Evolutionary conservation across 495 filamentous ascomycete species (phyloP), one percentile per base, ranked within the genome.

Genomic region (Cercophora scortea): DNA sequence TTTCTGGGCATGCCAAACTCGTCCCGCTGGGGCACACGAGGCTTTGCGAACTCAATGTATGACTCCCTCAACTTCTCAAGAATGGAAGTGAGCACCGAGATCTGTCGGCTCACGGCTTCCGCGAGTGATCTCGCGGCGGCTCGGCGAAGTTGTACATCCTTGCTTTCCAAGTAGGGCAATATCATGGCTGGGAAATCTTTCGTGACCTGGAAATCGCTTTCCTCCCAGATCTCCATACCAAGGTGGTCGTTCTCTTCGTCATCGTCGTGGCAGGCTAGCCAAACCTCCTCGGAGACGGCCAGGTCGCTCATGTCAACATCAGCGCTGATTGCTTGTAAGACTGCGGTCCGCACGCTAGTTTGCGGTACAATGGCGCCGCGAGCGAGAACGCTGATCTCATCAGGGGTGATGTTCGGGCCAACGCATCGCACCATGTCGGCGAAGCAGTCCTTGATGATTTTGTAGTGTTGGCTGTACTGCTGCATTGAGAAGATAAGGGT

Each of bases 1-100:
- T 94, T 96, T 64, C 79, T 85, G 3, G 86, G 86, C 90, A 97
- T 92, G 45, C 93, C 93, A 62, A 87, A 97, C 49, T 88, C 86
- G 60, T 98, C 94, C 15, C 88, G 82, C 58, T 89, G 84, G 4
- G 88, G 87, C 15, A 83, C 79, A 45, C 84, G 83, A 7, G 89
- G 89, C 64, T 91, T 90, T 11, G 87, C 84, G 49, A 90, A 79
- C 47, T 88, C 80, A 17, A 74, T 64, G 66, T 97, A 98, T 13
- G 78, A 80, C 6, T 76, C 59, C 55, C 88, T 71, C 13, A 98
- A 73, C 19, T 76, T 72, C 35, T 74, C 65, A 19, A 96, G 61
- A 2, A 88, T 74, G 11, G 76, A 69, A 17, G 60, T 58, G 18
- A 75, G 52, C 5, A 63, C 60, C 1, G 60, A 46, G 0, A 78